Percentiles rank a stretch among this genome's conserved stretches.
Conservation (phyloP, 495 filamentous ascomycete species). For the Hypomontagnella submonticulosa region DNA sequence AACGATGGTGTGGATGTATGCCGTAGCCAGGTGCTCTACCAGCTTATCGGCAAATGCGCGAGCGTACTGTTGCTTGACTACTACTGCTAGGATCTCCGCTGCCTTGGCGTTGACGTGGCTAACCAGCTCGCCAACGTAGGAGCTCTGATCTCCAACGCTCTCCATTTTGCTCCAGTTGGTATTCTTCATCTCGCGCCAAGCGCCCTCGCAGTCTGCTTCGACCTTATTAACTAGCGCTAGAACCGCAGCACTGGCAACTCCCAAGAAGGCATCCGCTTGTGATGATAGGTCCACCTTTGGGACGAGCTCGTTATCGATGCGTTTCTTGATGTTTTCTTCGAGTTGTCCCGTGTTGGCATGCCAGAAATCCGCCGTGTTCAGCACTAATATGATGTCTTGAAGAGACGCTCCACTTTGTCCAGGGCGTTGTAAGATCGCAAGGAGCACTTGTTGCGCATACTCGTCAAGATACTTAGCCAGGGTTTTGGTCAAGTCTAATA, state of each 20-base stretch:
- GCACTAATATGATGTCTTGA: conserved; percentile 82
- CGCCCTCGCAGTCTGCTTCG: conserved; percentile 81
- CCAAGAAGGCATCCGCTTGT: conserved; percentile 94
- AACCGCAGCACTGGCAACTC: conserved; percentile 89
- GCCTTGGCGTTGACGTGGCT: conserved; percentile 73
- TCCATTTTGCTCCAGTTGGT: conserved; percentile 96
- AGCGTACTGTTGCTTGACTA: conserved; percentile 95
- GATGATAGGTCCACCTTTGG: conserved; percentile 85
- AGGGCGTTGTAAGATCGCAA: conserved; percentile 76
- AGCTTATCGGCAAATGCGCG: conserved; percentile 94
- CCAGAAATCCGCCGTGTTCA: conserved; percentile 98
- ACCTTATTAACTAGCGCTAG: conserved; percentile 84
- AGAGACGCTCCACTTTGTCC: conserved; percentile 68
- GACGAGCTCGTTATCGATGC: conserved; percentile 81
- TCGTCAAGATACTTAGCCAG: conserved; percentile 94
- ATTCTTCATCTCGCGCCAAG: conserved; percentile 97
- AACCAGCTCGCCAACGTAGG: conserved; percentile 85
- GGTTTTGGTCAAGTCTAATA: conserved; percentile 85
- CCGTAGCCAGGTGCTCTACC: conserved; percentile 81
- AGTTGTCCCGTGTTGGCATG: conserved; percentile 90
- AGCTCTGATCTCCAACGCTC: conserved; percentile 92
- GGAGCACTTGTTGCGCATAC: conserved; percentile 92
- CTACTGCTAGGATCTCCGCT: conserved; percentile 75
- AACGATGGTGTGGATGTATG: conserved; percentile 85
- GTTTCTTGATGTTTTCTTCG: conserved; percentile 91